phyloP scores from a whole-genome alignment of 495 filamentous ascomycete species.

The Bathelium albidoporum region DNA sequence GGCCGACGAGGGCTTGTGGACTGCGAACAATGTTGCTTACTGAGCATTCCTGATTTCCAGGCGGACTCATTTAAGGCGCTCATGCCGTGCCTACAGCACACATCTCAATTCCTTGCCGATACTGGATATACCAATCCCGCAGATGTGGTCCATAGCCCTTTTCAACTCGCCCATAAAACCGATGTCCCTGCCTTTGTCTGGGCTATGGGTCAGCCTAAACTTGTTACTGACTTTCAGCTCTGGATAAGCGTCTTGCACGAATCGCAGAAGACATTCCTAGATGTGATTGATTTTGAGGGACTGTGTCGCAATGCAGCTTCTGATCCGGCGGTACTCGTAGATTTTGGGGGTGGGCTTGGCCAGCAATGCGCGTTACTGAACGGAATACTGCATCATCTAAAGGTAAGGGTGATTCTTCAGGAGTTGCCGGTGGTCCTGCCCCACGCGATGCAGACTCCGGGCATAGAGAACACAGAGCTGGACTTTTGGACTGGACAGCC shows the following conservation, averaged over 20 bases:
- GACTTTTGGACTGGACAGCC: constrained; percentile 14
- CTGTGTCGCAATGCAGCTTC: not conserved
- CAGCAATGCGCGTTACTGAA: constrained; percentile 8
- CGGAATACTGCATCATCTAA: not conserved
- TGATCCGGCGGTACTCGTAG: constrained; percentile 8
- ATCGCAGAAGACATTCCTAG: not conserved
- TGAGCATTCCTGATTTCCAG: not conserved
- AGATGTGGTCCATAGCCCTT: not conserved
- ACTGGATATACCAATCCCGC: not conserved
- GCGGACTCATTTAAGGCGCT: not conserved
- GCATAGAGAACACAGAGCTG: constrained; percentile 9
- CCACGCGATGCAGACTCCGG: not conserved
- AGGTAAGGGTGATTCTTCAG: constrained; percentile 9
- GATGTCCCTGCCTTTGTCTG: not conserved
- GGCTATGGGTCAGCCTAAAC: not conserved
- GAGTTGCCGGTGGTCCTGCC: constrained; percentile 4
- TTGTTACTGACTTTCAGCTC: not conserved
- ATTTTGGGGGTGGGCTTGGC: constrained; percentile 14
- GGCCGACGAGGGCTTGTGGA: not conserved
- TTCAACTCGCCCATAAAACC: not conserved
- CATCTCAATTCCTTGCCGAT: not conserved
- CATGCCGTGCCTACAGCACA: not conserved
- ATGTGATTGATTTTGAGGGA: not conserved
- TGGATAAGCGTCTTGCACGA: not conserved
- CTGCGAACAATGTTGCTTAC: not conserved